Evolutionary conservation across 2,329 filamentous ascomycete genomes (phyloP).

Genomic region (Epichloe festucae): DNA sequence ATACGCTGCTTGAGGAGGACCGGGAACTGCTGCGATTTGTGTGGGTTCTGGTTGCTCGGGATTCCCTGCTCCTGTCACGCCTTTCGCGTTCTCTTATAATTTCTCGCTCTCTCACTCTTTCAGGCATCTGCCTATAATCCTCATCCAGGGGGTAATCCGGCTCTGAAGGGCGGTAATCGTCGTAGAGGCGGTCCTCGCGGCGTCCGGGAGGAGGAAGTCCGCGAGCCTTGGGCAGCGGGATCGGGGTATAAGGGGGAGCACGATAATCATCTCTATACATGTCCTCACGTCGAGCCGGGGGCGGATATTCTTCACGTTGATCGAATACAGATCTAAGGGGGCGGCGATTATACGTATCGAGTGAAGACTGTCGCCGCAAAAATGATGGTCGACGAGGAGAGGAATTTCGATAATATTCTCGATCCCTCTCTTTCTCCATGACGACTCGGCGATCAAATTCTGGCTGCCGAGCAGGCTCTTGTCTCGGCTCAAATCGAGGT

Average conservation of each 20-base stretch:
- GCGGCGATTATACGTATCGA: slow-evolving; percentile 79
- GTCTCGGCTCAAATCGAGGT: slow-evolving; percentile 23
- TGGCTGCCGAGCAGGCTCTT: slow-evolving; percentile 19
- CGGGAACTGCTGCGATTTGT: slow-evolving; percentile 29
- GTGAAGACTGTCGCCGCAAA: slow-evolving; percentile 70
- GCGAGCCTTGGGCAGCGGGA: slow-evolving; percentile 54
- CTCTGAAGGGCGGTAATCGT: slow-evolving; percentile 57
- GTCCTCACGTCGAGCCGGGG: slow-evolving; percentile 38
- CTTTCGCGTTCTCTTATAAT: slow-evolving; percentile 36
- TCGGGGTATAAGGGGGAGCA: slow-evolving; percentile 42
- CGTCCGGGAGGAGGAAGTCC: slow-evolving; percentile 44
- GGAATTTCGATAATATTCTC: slow-evolving; percentile 29
- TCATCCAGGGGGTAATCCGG: slow-evolving; percentile 59
- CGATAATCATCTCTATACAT: slow-evolving; percentile 34
- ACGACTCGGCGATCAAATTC: slow-evolving; percentile 42
- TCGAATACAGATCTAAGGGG: slow-evolving; percentile 40
- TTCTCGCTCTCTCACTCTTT: slow-evolving; percentile 49
- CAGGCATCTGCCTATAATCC: slow-evolving; percentile 50
- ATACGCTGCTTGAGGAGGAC: slow-evolving; percentile 32
- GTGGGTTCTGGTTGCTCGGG: slow-evolving; percentile 26
- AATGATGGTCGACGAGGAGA: slow-evolving; percentile 52
- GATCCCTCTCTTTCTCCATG: slow-evolving; percentile 42
- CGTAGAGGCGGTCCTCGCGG: slow-evolving; percentile 41
- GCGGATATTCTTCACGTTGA: slow-evolving; percentile 46
- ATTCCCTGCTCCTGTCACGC: slow-evolving; percentile 27